Evolutionary conservation across 1,284 basidiomycete genomes (phyloP), one percentile per base, ranked within the genome.

Genomic region (Neolentinus lepideus): DNA sequence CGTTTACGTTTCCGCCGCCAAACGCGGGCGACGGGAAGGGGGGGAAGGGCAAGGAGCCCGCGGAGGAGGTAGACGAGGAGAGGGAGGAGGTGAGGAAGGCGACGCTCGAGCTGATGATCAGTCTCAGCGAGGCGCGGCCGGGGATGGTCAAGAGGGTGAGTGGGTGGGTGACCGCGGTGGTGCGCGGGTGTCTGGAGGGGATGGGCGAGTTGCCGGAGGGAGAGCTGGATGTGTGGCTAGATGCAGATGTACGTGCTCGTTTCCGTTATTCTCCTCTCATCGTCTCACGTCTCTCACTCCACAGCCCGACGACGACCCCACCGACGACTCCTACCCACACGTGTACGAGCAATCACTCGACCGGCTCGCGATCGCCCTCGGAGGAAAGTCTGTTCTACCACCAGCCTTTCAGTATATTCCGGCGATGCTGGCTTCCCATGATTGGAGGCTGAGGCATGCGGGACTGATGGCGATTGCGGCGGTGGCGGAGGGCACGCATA

Each of bases 391-490:
- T 0, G 79, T 92, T 0, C 73, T 94, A 1, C 88, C 85, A 0
- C 79, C 84, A 2, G 85, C 90, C 2, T 92, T 91, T 67, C 79
- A 85, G 68, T 83, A 85, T 58, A 90, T 92, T 19, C 87, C 89
- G 0, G 83, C 81, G 0, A 88, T 94, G 83, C 75, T 94, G 51
- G 79, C 79, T 0, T 82, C 76, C 53, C 87, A 84, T 57, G 89
- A 93, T 66, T 94, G 91, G 92, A 75, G 88, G 52, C 78, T 84
- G 31, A 75, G 90, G 43, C 90, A 94, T 62, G 88, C 88, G 0
- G 90, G 87, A 4, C 70, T 94, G 19, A 88, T 91, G 80, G 88
- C 88, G 0, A 85, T 91, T 54, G 87, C 87, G 0, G 79, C 85
- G 0, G 85, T 90, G 57, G 88, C 80, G 0, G 89, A 92, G 67